Base-by-base conservation (phyloP, 192 early-diverging fungal genomes). In the Coemansia sp. region DNA sequence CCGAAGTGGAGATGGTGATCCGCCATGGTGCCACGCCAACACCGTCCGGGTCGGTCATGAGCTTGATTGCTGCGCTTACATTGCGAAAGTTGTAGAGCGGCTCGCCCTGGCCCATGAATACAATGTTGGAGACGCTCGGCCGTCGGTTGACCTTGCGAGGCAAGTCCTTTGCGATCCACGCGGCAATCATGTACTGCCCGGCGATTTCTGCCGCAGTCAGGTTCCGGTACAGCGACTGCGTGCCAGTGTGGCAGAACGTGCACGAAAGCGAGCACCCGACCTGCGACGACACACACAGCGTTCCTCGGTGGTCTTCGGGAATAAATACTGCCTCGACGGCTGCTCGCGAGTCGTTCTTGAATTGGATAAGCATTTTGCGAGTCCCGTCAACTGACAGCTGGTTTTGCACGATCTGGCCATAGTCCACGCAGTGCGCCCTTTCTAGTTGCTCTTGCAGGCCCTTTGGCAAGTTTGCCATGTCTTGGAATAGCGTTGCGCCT, bases 31-130 rank as follows among this genome's bases (percentile, higher is more conserved):
- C 84, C 58, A 92, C 65, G 2, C 69, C 80, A 22, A 92, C 74
- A 5, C 89, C 86, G 20, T 80, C 68, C 35, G 74, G 70, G 67
- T 88, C 82, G 31, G 87, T 92, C 24, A 92, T 64, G 27, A 88
- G 73, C 5, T 72, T 60, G 42, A 89, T 76, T 2, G 89, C 88
- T 19, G 82, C 77, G 54, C 85, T 86, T 19, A 89, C 87, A 45
- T 88, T 86, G 70, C 86, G 85, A 58, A 88, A 94, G 72, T 97
- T 97, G 72, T 91, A 90, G 17, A 95, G 71, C 1, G 95, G 95
- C 67, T 97, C 95, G 12, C 93, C 94, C 74, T 94, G 93, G 25
- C 94, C 94, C 95, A 97, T 97, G 63, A 94, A 92, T 0, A 97
- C 95, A 58, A 95, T 88, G 73, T 97, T 97, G 22, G 86, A 87